Base-by-base conservation (phyloP, 345 rosid genomes). In the Aethionema arabicum region DNA sequence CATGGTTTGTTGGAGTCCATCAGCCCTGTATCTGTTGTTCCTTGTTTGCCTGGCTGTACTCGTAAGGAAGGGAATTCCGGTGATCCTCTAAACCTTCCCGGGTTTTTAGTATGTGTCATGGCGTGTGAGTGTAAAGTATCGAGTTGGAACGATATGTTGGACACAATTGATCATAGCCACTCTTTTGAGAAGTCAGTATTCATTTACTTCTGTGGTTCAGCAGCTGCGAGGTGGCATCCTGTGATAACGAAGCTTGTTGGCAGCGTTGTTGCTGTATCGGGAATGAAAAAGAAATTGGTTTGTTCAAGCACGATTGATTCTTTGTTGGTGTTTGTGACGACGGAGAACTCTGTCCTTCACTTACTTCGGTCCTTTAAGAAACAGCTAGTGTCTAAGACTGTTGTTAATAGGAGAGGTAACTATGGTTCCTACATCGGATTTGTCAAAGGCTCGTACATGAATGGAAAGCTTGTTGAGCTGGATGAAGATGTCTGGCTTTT, bases 401-500 rank as follows among this genome's bases (percentile, higher is more conserved):
- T 66, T 72, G 51, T 66, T 11, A 55, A 48, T 47, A 79, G 82
- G 64, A 78, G 61, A 52, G 81, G 81, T 59, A 83, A 84, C 10
- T 81, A 67, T 38, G 82, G 95, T 61, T 63, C 37, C 8, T 90
- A 89, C 71, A 71, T 76, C n/a, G 99, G 97, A 44, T 46, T 69
- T 56, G 88, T 87, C 12, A 90, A 62, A 59, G 85, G 83, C 41
- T 35, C 87, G n/a, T 84, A 83, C 69, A 53, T 85, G 87, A 80
- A 80, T 59, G 97, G 95, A 43, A 80, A 76, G 88, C 81, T 84
- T 63, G 77, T 87, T 65, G 96, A 90, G 81, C 70, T 93, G 75
- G 96, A 93, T 50, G 75, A 80, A 36, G 85, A 87, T 58, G 90
- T 85, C 8, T 93, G 92, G 97, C 91, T 93, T 72, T 58, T 93